These are phyloP conservation scores for Delonix regia DNA, from an alignment of 306 rosid genomes.

Conservation along the genomic window DNA sequence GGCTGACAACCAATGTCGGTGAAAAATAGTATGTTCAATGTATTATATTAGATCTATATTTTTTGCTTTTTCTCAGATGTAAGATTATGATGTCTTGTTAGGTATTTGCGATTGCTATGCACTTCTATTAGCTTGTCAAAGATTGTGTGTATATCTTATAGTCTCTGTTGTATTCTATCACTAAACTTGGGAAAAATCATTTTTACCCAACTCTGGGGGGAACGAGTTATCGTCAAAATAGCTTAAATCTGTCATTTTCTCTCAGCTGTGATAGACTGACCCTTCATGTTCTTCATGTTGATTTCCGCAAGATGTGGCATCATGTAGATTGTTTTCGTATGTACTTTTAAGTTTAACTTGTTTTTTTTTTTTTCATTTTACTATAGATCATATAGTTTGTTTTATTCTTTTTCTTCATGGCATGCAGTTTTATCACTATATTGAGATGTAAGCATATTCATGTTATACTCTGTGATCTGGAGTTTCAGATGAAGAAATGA, in stretches of 20 bases:
- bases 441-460: constrained; percentile 23
- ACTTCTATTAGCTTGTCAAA: neutral
- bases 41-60: neutral
- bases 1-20: neutral
- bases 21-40: neutral
- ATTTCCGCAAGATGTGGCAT: neutral
- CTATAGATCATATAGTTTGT: neutral
- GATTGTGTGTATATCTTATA: neutral
- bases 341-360: neutral
- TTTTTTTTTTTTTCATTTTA: neutral
- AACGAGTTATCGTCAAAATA: neutral
- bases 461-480: neutral
- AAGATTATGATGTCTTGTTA: constrained; percentile 15
- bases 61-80: neutral
- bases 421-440: neutral
- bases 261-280: neutral
- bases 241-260: neutral
- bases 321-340: neutral
- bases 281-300: neutral
- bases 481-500: constrained; percentile 7
- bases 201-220: neutral
- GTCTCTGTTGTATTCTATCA: neutral
- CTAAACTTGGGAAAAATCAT: neutral
- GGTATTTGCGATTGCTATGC: neutral
- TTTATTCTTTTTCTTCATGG: constrained; percentile 3